Evolutionary conservation across 2,329 filamentous ascomycete genomes (phyloP), one percentile per base, ranked within the genome.

Genomic region (Aspergillus unguis): DNA sequence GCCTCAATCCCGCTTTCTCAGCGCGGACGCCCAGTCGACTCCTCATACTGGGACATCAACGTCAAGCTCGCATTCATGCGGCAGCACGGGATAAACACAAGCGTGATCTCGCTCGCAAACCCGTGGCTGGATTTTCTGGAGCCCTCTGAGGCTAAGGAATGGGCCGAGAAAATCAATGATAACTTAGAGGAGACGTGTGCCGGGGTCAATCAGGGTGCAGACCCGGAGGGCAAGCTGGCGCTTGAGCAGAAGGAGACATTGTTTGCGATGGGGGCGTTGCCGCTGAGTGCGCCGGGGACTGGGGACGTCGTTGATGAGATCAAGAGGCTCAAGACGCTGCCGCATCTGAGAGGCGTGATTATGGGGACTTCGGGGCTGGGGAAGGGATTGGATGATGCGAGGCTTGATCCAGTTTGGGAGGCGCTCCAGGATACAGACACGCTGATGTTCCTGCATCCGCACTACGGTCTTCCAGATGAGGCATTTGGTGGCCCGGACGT

Each of bases 31-130:
- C 91, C 92, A 3, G 83, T 96, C 40, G 92, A 90, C 25, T 78
- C 84, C 1, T 88, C 92, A 63, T 96, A 92, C 77, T 89, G 86
- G 57, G 88, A 90, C 41, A 85, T 95, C 53, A 74, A 78, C 11
- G 80, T 89, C 62, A 96, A 96, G 66, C 79, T 96, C 10, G 79
- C 83, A 44, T 96, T 96, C 74, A 96, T 96, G 92, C 80, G 90
- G 68, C 82, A 79, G 11, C 92, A 96, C 73, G 76, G 76, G 48
- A 96, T 96, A 68, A 82, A 87, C 70, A 84, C 87, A 58, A 94
- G 88, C 1, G 88, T 96, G 46, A 84, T 96, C 57, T 94, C 89
- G 0, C 83, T 96, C 25, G 92, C 92, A 10, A 96, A 96, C 66
- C 92, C 92, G 0, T 96, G 92, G 92, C 80, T 96, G 2, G 92